Evolutionary conservation across 2,329 filamentous ascomycete genomes (phyloP).

Genomic region (Cadophora gregata): DNA sequence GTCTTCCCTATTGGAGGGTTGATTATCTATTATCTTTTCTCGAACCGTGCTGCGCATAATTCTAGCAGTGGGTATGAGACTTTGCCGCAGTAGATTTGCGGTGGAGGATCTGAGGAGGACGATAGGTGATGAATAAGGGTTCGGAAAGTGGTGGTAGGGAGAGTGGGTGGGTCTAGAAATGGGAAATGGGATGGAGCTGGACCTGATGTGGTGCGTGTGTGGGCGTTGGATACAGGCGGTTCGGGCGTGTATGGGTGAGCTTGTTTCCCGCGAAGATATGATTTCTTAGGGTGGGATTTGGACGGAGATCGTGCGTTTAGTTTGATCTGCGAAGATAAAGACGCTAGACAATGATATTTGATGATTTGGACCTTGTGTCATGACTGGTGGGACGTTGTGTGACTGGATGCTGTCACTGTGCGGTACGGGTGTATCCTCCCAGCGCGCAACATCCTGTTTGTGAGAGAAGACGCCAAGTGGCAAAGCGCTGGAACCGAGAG

Average conservation of each 20-base stretch:
- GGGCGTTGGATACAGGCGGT: not conserved
- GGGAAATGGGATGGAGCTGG: not conserved
- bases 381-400: not conserved
- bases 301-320: not conserved
- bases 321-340: not conserved
- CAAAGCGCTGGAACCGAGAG: not conserved
- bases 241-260: not conserved
- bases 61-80: slow-evolving; percentile 58
- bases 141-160: not conserved
- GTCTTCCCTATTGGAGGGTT: slow-evolving; percentile 67
- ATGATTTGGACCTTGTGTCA: not conserved
- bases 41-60: slow-evolving; percentile 61
- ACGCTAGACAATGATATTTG: slow-evolving; percentile 1
- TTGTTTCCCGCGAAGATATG: not conserved
- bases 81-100: slow-evolving; percentile 17
- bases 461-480: not conserved
- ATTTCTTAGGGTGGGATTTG: not conserved
- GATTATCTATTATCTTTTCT: slow-evolving; percentile 69
- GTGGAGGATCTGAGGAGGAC: not conserved
- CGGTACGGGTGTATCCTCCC: not conserved
- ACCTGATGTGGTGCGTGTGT: not conserved
- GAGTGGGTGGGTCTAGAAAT: not conserved
- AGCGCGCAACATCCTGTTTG: not conserved
- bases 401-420: not conserved
- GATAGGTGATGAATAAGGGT: too few relatives aligned